Evolutionary conservation across 2,329 filamentous ascomycete genomes (phyloP), one percentile per base, ranked within the genome.

Genomic region (Alternaria gansuensis): DNA sequence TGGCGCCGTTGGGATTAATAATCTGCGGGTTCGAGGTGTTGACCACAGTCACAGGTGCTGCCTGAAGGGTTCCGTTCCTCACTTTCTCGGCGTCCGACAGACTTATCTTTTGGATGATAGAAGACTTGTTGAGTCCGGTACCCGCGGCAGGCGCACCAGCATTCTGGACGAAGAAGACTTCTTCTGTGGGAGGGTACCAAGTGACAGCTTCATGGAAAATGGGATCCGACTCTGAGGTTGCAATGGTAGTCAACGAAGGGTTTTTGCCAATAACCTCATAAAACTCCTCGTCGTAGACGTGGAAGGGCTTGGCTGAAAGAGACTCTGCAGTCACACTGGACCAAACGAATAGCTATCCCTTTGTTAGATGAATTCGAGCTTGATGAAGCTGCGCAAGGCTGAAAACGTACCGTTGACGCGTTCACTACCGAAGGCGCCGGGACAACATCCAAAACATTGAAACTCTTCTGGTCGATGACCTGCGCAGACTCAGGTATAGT

Each of bases 111-210:
- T 70, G 67, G 26, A 70, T 68, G 14, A 66, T 70, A 13, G 67
- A 64, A 44, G 67, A 70, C 55, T 70, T 70, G 43, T 70, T 70
- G 48, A 70, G 31, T 23, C 67, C 67, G 5, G 67, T 70, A 10
- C 67, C 67, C 9, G 67, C 67, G 34, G 67, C 67, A 50, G 55
- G 65, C 13, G 67, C 61, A 41, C 67, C 67, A 28, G 67, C 67
- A 24, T 70, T 70, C 40, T 70, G 67, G 9, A 70, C 67, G 36
- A 70, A 70, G 59, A 70, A 70, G 14, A 70, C 67, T 40, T 70
- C 67, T 26, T 70, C 66, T 9, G 58, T 60, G 13, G 59, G 37
- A 57, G 67, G 65, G 46, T 59, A 69, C 67, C 67, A 70, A 13
- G 65, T 68, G 14, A 70, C 67, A 17, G 67, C 67, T 48, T 70